Percentiles rank a stretch among this genome's conserved stretches.
These are phyloP conservation scores for Euphorbia pulcherrima DNA, from an alignment of 345 rosid genomes.

Conservation along the genomic window DNA sequence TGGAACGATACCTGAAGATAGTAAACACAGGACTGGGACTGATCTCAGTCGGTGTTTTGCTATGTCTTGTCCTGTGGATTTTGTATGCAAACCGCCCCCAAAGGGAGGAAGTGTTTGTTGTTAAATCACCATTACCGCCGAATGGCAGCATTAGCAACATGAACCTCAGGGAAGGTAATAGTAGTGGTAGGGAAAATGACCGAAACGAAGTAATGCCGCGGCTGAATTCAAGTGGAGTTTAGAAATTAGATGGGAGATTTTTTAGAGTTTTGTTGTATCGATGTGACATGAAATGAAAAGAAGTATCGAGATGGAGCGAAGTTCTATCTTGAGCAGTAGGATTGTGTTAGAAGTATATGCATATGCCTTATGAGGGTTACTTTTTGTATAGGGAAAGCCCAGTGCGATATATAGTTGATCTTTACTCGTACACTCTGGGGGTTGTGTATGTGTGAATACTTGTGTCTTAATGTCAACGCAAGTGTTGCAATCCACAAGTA, in stretches of 20 bases:
- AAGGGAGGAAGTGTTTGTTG: slow-evolving; percentile 99
- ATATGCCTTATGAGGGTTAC: background rate
- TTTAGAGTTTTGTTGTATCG: background rate
- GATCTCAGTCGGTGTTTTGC: slow-evolving; percentile 78
- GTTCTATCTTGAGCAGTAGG: slow-evolving; percentile 42
- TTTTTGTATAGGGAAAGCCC: background rate
- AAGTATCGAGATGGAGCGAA: slow-evolving; percentile 47
- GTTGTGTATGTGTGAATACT: background rate
- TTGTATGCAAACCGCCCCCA: slow-evolving; percentile 95
- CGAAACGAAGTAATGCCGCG: background rate
- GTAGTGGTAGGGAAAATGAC: slow-evolving; percentile 3
- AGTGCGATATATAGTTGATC: background rate
- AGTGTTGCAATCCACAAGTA: background rate
- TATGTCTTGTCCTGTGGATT: slow-evolving; percentile 86
- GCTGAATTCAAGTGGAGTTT: slow-evolving; percentile 26
- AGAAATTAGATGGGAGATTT: slow-evolving; percentile 2
- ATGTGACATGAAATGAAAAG: slow-evolving; percentile 7
- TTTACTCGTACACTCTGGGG: background rate
- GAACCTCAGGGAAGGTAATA: slow-evolving; percentile 12
- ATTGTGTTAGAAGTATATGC: background rate
- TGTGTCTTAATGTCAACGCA: too few relatives aligned
- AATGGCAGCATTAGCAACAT: slow-evolving; percentile 13
- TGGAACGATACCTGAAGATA: slow-evolving; percentile 62
- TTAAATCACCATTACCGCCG: slow-evolving; percentile 30
- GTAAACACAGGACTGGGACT: slow-evolving; percentile 81